Evolutionary conservation across 345 rosid species (phyloP).

Genomic region (Mercurialis annua): DNA sequence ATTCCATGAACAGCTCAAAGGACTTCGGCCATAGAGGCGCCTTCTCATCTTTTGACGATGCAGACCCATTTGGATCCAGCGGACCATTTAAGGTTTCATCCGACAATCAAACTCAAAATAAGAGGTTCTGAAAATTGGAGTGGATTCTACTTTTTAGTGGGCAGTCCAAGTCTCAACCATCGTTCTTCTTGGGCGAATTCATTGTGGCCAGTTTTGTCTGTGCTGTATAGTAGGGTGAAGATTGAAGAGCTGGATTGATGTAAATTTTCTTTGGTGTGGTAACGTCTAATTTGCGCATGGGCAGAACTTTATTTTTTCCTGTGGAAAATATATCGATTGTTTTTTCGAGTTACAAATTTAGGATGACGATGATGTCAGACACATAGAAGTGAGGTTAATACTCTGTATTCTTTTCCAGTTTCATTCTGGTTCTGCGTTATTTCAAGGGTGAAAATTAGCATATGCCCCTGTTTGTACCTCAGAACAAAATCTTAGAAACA

Average conservation of each 20-base stretch:
- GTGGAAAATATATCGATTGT: constrained; percentile 3
- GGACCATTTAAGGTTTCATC: constrained; percentile 89
- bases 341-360: constrained; percentile 2
- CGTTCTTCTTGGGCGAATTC: constrained; percentile 14
- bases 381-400: not conserved
- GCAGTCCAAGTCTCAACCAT: not conserved
- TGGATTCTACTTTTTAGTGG: constrained; percentile 57
- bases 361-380: not conserved
- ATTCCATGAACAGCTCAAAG: constrained; percentile 49
- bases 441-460: too few relatives aligned
- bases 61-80: constrained; percentile 83
- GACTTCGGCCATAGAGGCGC: constrained; percentile 38
- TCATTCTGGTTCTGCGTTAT: not conserved
- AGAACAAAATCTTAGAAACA: too few relatives aligned
- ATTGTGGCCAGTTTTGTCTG: not conserved
- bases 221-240: constrained; percentile 32
- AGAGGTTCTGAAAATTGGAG: constrained; percentile 60
- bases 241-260: constrained; percentile 30
- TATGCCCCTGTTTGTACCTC: too few relatives aligned
- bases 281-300: constrained; percentile 15
- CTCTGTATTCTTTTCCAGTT: not conserved
- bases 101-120: constrained; percentile 51
- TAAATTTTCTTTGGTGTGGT: constrained; percentile 28
- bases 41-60: constrained; percentile 73
- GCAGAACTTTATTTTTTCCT: too few relatives aligned